Evolutionary conservation across 2,329 filamentous ascomycete genomes (phyloP).

Genomic region (Ophiostoma angusticollis): DNA sequence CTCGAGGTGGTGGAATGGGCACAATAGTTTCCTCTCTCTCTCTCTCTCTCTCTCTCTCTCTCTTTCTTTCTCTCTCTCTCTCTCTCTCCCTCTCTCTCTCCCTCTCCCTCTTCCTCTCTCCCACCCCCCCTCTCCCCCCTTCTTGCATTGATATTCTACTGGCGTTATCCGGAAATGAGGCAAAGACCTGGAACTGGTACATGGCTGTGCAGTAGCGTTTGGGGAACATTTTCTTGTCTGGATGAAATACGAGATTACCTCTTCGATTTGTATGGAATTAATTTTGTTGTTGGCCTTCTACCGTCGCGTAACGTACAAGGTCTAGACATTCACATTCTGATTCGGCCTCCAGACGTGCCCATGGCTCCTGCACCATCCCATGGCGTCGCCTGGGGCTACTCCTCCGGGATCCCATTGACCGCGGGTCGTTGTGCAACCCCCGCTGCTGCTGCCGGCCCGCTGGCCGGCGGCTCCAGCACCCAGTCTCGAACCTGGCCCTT

Average conservation of each 20-base stretch:
- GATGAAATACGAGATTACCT: no score
- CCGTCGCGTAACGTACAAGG: no score
- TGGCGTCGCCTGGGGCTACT: no score
- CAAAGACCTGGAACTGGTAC: no score
- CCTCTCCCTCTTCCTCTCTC: neutral
- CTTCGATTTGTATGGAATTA: no score
- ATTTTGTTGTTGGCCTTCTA: no score
- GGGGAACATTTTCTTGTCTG: no score
- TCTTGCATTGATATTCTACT: neutral
- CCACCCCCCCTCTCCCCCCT: neutral
- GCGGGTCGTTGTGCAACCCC: conserved; percentile 10
- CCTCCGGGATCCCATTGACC: conserved; percentile 28
- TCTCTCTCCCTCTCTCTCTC: neutral
- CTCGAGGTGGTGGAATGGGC: conserved; percentile 92
- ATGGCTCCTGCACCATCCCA: no score
- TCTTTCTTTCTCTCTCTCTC: neutral
- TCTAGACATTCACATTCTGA: no score
- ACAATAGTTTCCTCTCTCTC: conserved; percentile 7
- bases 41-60: neutral
- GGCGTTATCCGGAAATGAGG: no score
- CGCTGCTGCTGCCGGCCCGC: conserved; percentile 12
- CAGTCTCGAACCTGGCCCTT: conserved; percentile 87
- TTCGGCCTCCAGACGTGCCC: no score
- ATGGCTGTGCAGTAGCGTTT: no score
- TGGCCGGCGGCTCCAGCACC: conserved; percentile 28